These are phyloP conservation scores for Cutaneotrichosporon sp. DNA, from an alignment of 1,284 basidiomycete genomes.

Conservation along the genomic window DNA sequence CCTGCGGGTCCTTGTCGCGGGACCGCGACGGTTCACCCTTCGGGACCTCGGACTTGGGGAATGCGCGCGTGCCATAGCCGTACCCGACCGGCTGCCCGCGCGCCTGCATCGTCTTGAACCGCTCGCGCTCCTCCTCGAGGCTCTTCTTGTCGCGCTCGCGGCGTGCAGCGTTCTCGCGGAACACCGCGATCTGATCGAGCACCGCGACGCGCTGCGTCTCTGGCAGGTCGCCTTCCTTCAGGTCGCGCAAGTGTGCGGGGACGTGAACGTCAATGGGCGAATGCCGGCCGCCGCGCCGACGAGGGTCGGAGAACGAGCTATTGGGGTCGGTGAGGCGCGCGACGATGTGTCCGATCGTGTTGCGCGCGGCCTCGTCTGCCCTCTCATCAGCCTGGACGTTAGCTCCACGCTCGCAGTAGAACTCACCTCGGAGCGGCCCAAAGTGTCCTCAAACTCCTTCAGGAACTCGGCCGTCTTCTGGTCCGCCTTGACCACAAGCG, in stretches of 20 bases:
- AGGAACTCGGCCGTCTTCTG: constrained; percentile 86
- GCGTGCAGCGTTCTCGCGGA: constrained; percentile 81
- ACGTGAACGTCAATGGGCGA: constrained; percentile 62
- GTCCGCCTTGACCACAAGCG: constrained; percentile 87
- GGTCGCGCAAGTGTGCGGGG: constrained; percentile 89
- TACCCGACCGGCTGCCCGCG: constrained; percentile 26
- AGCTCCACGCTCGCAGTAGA: background rate
- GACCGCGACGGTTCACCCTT: background rate
- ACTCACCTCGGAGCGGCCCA: constrained; percentile 76
- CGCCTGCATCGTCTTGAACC: constrained; percentile 29
- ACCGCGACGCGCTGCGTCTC: constrained; percentile 91
- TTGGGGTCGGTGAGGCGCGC: constrained; percentile 44
- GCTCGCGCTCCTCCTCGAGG: constrained; percentile 59
- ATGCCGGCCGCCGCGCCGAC: constrained; percentile 53
- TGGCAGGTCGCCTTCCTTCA: constrained; percentile 93
- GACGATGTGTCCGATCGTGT: constrained; percentile 50
- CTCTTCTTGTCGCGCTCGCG: constrained; percentile 79
- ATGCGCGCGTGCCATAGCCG: constrained; percentile 37
- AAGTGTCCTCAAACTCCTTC: constrained; percentile 76
- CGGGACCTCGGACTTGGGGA: constrained; percentile 13
- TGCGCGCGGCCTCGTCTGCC: constrained; percentile 46
- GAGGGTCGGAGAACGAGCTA: constrained; percentile 22
- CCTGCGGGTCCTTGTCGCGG: constrained; percentile 63
- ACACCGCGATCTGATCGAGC: constrained; percentile 91
- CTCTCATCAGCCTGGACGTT: constrained; percentile 49